Evolutionary conservation across 1,284 basidiomycete genomes (phyloP), one percentile per base, ranked within the genome.

Genomic region (Uromyces viciae-fabae): DNA sequence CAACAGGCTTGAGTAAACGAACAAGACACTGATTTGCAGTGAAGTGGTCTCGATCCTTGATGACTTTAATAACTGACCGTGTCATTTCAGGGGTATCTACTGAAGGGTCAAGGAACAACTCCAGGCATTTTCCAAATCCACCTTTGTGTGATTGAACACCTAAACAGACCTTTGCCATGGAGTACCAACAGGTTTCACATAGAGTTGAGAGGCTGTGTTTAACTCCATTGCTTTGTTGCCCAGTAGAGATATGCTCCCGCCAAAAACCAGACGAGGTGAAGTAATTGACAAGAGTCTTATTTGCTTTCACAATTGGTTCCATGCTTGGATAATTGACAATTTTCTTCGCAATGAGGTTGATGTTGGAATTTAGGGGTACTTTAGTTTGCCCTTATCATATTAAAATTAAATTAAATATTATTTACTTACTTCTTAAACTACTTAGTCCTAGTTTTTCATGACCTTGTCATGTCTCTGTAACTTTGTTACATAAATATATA

Each of bases 301-400:
- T 68, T 68, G 1, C 4, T 38, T 43, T 68, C 7, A 68, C 38
- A 11, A 43, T 17, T 0, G 17, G 22, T 4, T 42, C 62, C 33
- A 64, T 38, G 33, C 15, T 64, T 0, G 62, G 62, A 64, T 64
- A 40, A 64, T 14, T 43, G 0, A 66, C 28, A 62, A 76, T 17
- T 0, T 62, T 4, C 58, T 76, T 76, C 1, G 64, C 11, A 56
- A 78, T 58, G 7, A 42, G 36, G n/a, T 76, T 66, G n/a, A n/a
- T n/a, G n/a, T n/a, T n/a, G n/a, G n/a, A n/a, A n/a, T n/a, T n/a
- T n/a, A n/a, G n/a, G n/a, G n/a, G n/a, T n/a, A n/a, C n/a, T n/a
- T n/a, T n/a, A n/a, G n/a, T n/a, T n/a, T n/a, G n/a, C n/a, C n/a
- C n/a, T n/a, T n/a, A n/a, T n/a, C n/a, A n/a, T n/a, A n/a, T n/a